Percentiles rank a stretch among this genome's conserved stretches.
Conservation (phyloP, 2,329 filamentous ascomycete species). For the Pseudogymnoascus sp. region DNA sequence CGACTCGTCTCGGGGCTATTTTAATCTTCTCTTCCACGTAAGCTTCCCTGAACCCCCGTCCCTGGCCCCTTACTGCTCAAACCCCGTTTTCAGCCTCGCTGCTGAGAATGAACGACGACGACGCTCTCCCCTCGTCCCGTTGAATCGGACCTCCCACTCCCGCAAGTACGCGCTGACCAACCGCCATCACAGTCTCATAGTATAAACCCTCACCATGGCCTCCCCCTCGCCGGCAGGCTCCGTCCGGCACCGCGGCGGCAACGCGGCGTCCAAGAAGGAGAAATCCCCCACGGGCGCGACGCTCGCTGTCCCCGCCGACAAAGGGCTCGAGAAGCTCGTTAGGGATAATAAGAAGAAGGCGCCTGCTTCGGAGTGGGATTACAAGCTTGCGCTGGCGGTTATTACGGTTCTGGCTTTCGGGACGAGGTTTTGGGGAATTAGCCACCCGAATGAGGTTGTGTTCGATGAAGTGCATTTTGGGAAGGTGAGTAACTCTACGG, state of each 20-base stretch:
- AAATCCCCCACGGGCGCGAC: conserved; percentile 32
- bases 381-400: conserved; percentile 67
- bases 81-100: background rate
- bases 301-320: conserved; percentile 25
- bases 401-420: conserved; percentile 79
- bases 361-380: conserved; percentile 63
- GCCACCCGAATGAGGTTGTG: conserved; percentile 90
- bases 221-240: conserved; percentile 22
- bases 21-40: background rate
- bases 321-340: conserved; percentile 38
- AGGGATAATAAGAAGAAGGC: conserved; percentile 34
- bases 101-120: background rate
- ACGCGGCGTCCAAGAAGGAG: conserved; percentile 37
- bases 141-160: too few species aligned
- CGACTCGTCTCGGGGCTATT: background rate
- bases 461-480: conserved; percentile 99
- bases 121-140: background rate
- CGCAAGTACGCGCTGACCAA: background rate
- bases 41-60: background rate
- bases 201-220: background rate
- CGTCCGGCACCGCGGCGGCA: conserved; percentile 23
- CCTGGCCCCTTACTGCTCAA: background rate
- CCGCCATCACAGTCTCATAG: background rate
- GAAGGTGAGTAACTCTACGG: conserved; percentile 57
- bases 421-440: conserved; percentile 94